These are phyloP conservation scores for Domatiomyces globalis DNA, from an alignment of 2,329 filamentous ascomycete species.

Conservation along the genomic window DNA sequence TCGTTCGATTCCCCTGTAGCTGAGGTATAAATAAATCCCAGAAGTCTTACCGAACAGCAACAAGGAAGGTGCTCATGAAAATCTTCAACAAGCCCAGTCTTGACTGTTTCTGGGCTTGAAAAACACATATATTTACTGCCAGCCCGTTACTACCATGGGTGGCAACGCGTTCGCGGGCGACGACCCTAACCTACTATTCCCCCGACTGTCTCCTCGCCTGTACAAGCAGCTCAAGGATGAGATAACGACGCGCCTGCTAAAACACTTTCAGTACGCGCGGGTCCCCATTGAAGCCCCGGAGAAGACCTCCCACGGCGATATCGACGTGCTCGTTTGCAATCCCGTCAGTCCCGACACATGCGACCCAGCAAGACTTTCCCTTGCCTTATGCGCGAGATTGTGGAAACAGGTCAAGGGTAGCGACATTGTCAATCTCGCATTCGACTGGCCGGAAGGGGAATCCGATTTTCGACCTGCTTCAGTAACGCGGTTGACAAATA, in stretches of 20 bases:
- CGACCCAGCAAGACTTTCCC: conserved; percentile 1
- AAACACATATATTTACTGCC: not conserved
- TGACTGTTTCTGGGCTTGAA: no score
- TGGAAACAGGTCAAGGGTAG: conserved; percentile 10
- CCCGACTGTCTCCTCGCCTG: conserved; percentile 44
- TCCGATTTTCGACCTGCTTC: not conserved
- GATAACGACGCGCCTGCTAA: conserved; percentile 30
- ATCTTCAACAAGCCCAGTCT: not conserved
- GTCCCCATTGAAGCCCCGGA: conserved; percentile 54
- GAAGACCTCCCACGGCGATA: conserved; percentile 55
- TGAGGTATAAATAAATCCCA: no score
- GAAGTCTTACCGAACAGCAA: no score
- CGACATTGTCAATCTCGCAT: conserved; percentile 23
- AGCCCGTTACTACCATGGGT: conserved; percentile 26
- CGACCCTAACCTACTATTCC: conserved; percentile 41
- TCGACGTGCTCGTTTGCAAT: conserved; percentile 55
- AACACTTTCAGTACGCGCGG: conserved; percentile 42
- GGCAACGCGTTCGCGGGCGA: conserved; percentile 45
- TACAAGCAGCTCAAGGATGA: conserved; percentile 41
- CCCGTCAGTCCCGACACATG: conserved; percentile 19
- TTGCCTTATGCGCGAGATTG: conserved; percentile 9
- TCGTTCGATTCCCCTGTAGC: no score
- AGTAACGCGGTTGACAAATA: not conserved
- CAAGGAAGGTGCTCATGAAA: not conserved
- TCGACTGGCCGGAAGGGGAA: conserved; percentile 11